These are phyloP conservation scores for Rosa lucieae DNA, from an alignment of 306 rosid genomes.

Conservation along the genomic window DNA sequence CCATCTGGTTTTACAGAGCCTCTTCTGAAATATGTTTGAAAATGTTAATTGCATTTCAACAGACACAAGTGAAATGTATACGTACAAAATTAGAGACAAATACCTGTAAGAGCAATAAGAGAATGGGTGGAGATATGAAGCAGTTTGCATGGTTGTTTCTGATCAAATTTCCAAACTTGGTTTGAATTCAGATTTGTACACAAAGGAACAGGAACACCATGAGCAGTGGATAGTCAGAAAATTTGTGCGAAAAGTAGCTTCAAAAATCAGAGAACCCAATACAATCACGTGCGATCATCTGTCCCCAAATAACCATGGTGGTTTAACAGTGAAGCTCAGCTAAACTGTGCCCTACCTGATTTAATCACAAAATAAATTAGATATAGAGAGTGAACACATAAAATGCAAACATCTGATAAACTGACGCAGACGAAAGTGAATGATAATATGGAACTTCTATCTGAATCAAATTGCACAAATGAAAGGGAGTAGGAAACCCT, in stretches of 20 bases:
- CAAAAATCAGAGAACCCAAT: background rate
- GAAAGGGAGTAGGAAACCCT: background rate
- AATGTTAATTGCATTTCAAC: conserved; percentile 18
- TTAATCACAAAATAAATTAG: background rate
- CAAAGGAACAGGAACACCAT: background rate
- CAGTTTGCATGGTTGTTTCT: conserved; percentile 38
- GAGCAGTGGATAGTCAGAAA: background rate
- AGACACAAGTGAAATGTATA: background rate
- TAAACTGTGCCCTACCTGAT: conserved; percentile 13
- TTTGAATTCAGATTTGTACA: background rate
- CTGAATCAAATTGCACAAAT: background rate
- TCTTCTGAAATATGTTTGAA: conserved; percentile 44
- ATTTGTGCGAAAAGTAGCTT: background rate
- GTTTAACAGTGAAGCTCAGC: background rate
- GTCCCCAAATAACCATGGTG: background rate
- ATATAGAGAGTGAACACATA: background rate
- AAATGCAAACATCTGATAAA: background rate
- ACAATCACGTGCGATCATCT: background rate
- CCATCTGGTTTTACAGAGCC: conserved; percentile 28
- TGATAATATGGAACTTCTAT: background rate
- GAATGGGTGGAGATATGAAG: conserved; percentile 31
- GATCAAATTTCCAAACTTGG: background rate
- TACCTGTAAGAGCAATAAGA: conserved; percentile 38
- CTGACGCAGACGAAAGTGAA: background rate
- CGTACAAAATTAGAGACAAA: background rate